Evolutionary conservation across 2,329 filamentous ascomycete genomes (phyloP), one percentile per base, ranked within the genome.

Genomic region (Kalaharituber pfeilii): DNA sequence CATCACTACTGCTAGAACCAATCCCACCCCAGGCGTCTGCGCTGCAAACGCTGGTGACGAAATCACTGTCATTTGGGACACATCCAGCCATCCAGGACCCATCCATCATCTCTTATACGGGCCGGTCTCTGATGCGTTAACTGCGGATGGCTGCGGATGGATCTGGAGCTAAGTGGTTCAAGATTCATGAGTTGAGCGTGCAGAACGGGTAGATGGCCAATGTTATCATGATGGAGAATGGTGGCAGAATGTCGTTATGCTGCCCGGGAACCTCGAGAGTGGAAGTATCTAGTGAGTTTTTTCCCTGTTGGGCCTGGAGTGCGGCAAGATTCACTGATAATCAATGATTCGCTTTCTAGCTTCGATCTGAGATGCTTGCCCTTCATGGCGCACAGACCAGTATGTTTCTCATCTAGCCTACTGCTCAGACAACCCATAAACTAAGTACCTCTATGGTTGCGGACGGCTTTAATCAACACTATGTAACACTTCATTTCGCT

Each of bases 91-190:
- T 55, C 67, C 67, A n/a, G 67, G 68, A 2, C 68, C 68, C 6
- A 69, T 69, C 53, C 65, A 66, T 36, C 68, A 72, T 49, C 67
- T 73, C 49, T 59, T 66, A 44, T 62, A 60, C 51, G 64, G 64
- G 56, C 61, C 52, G 65, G 62, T 15, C 56, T n/a, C n/a, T n/a
- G n/a, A n/a, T n/a, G n/a, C n/a, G n/a, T n/a, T n/a, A n/a, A n/a
- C n/a, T n/a, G n/a, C n/a, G n/a, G n/a, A n/a, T 63, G 11, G 54
- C 52, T 24, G 63, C 62, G 15, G 65, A 64, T 18, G 65, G 66
- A 22, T 51, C 65, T 15, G 65, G 65, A 15, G 52, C 55, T 18
- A 2, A 2, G 18, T 66, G 65, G 64, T 57, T 64, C 50, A 66
- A 66, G 58, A 63, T 66, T 55, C 59, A 66, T 54, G 63, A 65